phyloP scores from a whole-genome alignment of 169 alveolate species.

The Hepatocystis sp. region DNA sequence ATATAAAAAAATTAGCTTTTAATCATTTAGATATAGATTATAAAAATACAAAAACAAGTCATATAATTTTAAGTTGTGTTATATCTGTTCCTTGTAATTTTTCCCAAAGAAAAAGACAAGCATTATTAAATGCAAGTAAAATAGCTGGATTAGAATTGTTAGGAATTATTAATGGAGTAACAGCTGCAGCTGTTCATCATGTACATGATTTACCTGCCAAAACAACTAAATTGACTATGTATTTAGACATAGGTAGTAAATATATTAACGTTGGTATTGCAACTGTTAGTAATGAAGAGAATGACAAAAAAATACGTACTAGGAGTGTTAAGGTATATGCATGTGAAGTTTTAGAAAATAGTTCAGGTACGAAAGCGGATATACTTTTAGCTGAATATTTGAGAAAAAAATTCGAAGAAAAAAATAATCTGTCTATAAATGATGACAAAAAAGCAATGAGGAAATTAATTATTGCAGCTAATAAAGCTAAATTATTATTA shows the following conservation, averaged over 20 bases:
- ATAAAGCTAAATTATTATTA: constrained; percentile 61
- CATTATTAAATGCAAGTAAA: constrained; percentile 80
- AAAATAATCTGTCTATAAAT: constrained; percentile 35
- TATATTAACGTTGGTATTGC: constrained; percentile 83
- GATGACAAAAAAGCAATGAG: constrained; percentile 74
- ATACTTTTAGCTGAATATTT: constrained; percentile 56
- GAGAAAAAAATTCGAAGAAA: constrained; percentile 74
- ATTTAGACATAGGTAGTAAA: constrained; percentile 84
- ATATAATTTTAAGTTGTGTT: constrained; percentile 78
- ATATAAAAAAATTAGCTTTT: constrained; percentile 79
- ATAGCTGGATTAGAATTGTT: constrained; percentile 83
- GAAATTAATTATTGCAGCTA: constrained; percentile 66
- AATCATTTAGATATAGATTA: constrained; percentile 78
- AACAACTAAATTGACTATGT: constrained; percentile 80
- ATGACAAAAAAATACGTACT: constrained; percentile 22
- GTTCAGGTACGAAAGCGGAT: constrained; percentile 68
- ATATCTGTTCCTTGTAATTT: constrained; percentile 85
- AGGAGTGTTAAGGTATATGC: constrained; percentile 71
- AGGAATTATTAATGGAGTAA: constrained; percentile 80
- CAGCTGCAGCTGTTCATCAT: constrained; percentile 83
- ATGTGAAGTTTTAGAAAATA: constrained; percentile 63
- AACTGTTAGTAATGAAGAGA: constrained; percentile 54
- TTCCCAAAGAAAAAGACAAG: constrained; percentile 80
- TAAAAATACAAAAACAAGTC: constrained; percentile 39
- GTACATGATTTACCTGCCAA: constrained; percentile 81